Conservation (phyloP, 164 flowering plant genomes). For the Magnolia officinalis region DNA sequence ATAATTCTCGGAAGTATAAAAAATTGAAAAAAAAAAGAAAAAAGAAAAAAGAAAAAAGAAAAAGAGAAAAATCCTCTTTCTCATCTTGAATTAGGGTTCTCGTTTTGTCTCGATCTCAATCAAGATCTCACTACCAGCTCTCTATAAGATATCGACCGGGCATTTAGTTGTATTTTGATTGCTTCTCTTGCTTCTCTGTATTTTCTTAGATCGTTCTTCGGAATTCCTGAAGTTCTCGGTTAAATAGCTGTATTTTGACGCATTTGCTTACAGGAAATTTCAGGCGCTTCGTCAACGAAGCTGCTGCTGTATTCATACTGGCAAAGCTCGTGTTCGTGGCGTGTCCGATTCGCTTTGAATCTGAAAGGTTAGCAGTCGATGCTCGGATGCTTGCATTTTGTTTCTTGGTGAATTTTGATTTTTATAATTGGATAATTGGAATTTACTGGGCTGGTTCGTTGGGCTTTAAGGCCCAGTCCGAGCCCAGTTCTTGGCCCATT, state of each 20-base stretch:
- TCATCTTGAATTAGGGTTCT: background rate
- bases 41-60: too few relatives aligned
- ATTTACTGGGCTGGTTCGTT: background rate
- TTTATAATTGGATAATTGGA: background rate
- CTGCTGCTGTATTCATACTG: conserved; percentile 53
- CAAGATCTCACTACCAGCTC: background rate
- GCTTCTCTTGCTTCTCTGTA: background rate
- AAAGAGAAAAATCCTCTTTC: background rate
- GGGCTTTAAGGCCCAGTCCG: background rate
- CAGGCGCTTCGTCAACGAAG: conserved; percentile 19
- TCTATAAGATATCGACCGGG: background rate
- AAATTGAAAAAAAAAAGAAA: too few relatives aligned
- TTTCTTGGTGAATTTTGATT: background rate
- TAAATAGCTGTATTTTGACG: background rate
- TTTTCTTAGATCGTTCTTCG: background rate
- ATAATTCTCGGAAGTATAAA: background rate
- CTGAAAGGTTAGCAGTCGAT: conserved; percentile 45
- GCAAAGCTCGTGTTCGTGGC: conserved; percentile 72
- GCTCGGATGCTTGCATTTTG: background rate
- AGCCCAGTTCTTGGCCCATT: too few relatives aligned
- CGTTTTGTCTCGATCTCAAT: too few relatives aligned
- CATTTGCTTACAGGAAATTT: background rate
- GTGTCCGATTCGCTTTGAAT: conserved; percentile 60
- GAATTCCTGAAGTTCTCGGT: background rate
- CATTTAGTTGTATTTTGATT: too few relatives aligned